A percentile compares a stretch with the other conserved stretches of the same genome.
Evolutionary conservation across 2,329 filamentous ascomycete genomes (phyloP).

Genomic region (Orbilia brochopaga): DNA sequence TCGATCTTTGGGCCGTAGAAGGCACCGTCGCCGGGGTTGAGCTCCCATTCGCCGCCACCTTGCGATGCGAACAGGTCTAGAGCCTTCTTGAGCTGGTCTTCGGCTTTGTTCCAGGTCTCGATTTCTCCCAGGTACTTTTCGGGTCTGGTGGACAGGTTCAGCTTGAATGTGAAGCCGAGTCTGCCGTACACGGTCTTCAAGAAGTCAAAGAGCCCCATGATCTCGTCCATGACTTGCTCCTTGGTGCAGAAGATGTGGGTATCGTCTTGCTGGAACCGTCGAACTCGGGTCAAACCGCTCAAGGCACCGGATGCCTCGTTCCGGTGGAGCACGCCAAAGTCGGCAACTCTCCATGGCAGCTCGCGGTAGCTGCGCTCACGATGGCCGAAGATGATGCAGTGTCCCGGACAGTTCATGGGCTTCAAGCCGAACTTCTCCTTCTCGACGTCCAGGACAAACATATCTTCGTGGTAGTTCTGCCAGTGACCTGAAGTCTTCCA

Average conservation of each 20-base stretch:
- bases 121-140: slow-evolving; percentile 89
- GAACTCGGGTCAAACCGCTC: slow-evolving; percentile 86
- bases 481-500: slow-evolving; percentile 97
- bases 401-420: slow-evolving; percentile 98
- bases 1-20: slow-evolving; percentile 99
- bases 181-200: slow-evolving; percentile 78
- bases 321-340: slow-evolving; percentile 92
- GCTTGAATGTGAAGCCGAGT: slow-evolving; percentile 86
- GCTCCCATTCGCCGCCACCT: slow-evolving; percentile 75
- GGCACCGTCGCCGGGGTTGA: slow-evolving; percentile 93
- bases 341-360: slow-evolving; percentile 87
- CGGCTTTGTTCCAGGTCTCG: slow-evolving; percentile 86
- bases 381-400: slow-evolving; percentile 85
- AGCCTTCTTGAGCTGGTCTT: slow-evolving; percentile 77
- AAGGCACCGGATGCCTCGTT: slow-evolving; percentile 95
- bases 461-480: slow-evolving; percentile 92
- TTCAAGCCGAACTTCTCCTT: slow-evolving; percentile 87
- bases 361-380: slow-evolving; percentile 86
- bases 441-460: slow-evolving; percentile 85
- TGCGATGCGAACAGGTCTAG: slow-evolving; percentile 74
- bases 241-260: slow-evolving; percentile 93
- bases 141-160: slow-evolving; percentile 88
- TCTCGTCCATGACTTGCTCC: slow-evolving; percentile 76
- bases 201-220: slow-evolving; percentile 86
- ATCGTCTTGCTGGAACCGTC: slow-evolving; percentile 95